A percentile compares a stretch with the other conserved stretches of the same genome.
Evolutionary conservation across 768 basidiomycete species (phyloP).

Genomic region (Boletus insuetus): DNA sequence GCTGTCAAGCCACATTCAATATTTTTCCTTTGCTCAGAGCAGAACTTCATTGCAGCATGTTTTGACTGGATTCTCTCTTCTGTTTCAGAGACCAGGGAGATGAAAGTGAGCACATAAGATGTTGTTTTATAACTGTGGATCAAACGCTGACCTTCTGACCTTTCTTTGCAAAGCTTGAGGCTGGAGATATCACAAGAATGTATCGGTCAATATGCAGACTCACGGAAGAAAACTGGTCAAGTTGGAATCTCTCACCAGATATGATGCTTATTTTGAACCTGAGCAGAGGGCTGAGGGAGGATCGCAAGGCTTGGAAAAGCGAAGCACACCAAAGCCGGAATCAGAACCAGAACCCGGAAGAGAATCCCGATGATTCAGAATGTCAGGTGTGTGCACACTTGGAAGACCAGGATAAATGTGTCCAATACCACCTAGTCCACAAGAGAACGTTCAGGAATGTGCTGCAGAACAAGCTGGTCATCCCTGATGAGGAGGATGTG

Average conservation of each 20-base stretch:
- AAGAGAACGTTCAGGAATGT: fast-evolving
- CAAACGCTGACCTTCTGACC: neutral
- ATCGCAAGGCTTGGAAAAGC: neutral
- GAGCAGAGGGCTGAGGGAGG: neutral
- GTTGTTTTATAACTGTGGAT: neutral
- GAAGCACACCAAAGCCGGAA: neutral
- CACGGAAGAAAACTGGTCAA: neutral
- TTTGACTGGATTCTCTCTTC: neutral
- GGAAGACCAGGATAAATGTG: neutral
- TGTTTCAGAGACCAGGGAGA: neutral
- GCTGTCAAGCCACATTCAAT: neutral
- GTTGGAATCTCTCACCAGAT: fast-evolving
- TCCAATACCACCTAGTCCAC: neutral
- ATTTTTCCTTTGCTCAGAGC: constrained; percentile 6
- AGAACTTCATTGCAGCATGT: constrained; percentile 1
- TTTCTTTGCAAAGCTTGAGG: neutral
- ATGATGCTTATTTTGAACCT: neutral
- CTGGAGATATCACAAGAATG: neutral
- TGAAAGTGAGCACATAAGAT: neutral
- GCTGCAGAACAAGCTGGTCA: neutral
- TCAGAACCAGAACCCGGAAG: neutral
- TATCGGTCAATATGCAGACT: neutral
- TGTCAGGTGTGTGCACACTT: neutral
- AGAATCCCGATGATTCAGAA: too few species aligned
- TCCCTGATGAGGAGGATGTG: neutral